Evolutionary conservation across 2,329 filamentous ascomycete species (phyloP).

Genomic region (Fusarium sororula): DNA sequence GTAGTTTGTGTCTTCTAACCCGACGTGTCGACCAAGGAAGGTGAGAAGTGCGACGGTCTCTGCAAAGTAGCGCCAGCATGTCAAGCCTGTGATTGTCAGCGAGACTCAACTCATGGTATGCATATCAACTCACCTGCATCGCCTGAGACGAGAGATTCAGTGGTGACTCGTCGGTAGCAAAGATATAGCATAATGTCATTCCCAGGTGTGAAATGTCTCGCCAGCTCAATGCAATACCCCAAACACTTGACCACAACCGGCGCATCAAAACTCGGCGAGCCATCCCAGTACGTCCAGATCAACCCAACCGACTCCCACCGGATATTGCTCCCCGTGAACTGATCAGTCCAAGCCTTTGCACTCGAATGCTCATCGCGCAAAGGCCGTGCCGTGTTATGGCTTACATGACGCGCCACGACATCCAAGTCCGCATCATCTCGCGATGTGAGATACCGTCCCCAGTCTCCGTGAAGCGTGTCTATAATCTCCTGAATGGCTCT

Average conservation of each 20-base stretch:
- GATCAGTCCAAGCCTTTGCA: slow-evolving; percentile 50
- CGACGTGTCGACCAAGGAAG: slow-evolving; percentile 49
- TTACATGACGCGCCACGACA: slow-evolving; percentile 49
- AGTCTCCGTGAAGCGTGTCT: slow-evolving; percentile 45
- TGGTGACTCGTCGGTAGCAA: slow-evolving; percentile 45
- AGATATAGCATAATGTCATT: slow-evolving; percentile 54
- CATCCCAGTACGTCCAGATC: slow-evolving; percentile 44
- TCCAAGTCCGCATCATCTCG: slow-evolving; percentile 46
- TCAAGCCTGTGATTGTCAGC: slow-evolving; percentile 42
- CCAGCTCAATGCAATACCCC: slow-evolving; percentile 47
- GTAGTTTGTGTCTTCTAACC: slow-evolving; percentile 39
- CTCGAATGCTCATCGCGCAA: slow-evolving; percentile 48
- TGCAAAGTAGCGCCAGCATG: slow-evolving; percentile 50
- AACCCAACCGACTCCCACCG: slow-evolving; percentile 57
- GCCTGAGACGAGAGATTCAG: slow-evolving; percentile 51
- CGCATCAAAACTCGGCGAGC: neutral
- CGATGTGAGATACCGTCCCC: slow-evolving; percentile 41
- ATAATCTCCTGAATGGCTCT: slow-evolving; percentile 43
- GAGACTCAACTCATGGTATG: rapidly evolving
- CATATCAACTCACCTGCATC: slow-evolving; percentile 49
- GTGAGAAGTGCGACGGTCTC: slow-evolving; percentile 50
- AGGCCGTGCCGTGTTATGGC: slow-evolving; percentile 49
- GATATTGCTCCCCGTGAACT: slow-evolving; percentile 50
- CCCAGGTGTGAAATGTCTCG: slow-evolving; percentile 37
- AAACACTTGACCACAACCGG: slow-evolving; percentile 20